phyloP scores from a whole-genome alignment of 2,329 filamentous ascomycete species.

The Alternaria gansuensis region DNA sequence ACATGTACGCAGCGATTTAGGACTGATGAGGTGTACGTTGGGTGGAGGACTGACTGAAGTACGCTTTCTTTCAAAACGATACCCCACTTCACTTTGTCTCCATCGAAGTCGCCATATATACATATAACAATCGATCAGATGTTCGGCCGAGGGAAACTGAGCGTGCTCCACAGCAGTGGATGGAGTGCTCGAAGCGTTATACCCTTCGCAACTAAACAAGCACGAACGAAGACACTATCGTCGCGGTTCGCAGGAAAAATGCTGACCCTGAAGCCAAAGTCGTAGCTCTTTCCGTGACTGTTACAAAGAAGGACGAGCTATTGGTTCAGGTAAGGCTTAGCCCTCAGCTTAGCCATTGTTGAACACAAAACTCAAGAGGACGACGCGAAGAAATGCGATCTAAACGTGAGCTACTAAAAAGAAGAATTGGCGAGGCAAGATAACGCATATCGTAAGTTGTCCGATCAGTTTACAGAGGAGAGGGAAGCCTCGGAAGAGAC shows the following conservation, averaged over 20 bases:
- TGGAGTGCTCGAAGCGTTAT: not conserved
- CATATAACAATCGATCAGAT: not conserved
- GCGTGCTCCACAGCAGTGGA: not conserved
- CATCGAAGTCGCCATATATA: too few species aligned
- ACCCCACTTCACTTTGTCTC: constrained; percentile 6
- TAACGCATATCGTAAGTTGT: not conserved
- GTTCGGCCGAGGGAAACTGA: not conserved
- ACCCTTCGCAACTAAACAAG: not conserved
- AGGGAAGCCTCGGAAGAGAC: not conserved
- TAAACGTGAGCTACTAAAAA: too few species aligned
- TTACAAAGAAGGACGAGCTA: too few species aligned
- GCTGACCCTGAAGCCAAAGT: too few species aligned
- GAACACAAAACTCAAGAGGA: too few species aligned
- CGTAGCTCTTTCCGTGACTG: too few species aligned
- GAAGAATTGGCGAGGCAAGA: not conserved
- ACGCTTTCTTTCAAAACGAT: constrained; percentile 18
- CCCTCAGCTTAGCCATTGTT: too few species aligned
- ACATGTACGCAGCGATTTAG: constrained; percentile 68
- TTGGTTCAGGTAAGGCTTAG: too few species aligned
- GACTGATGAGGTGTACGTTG: constrained; percentile 61
- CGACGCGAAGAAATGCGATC: too few species aligned
- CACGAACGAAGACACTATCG: too few species aligned
- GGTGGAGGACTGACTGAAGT: constrained; percentile 56
- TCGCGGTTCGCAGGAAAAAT: too few species aligned
- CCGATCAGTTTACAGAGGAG: not conserved